Conservation (phyloP, 1,284 basidiomycete species). For the Porogramme epimiltina region DNA sequence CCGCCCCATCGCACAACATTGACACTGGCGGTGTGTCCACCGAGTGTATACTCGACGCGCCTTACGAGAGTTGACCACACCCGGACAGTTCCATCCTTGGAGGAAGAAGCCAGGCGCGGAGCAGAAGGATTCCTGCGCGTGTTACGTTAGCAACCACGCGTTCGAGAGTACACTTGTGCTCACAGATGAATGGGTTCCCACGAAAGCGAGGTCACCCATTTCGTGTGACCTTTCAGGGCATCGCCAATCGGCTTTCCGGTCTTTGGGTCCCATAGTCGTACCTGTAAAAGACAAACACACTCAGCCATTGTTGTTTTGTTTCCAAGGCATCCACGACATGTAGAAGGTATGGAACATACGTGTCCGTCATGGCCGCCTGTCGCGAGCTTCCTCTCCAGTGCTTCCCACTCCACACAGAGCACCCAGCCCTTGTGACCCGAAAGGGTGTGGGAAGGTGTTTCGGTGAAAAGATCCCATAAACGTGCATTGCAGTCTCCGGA, state of each 20-base stretch:
- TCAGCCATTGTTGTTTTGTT: no score
- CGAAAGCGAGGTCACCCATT: slow-evolving; percentile 96
- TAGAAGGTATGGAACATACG: no score
- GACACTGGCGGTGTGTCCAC: slow-evolving; percentile 92
- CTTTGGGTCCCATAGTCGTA: slow-evolving; percentile 89
- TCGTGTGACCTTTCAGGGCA: slow-evolving; percentile 88
- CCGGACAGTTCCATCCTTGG: slow-evolving; percentile 94
- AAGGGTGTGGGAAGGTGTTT: slow-evolving; percentile 88
- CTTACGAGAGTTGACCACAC: slow-evolving; percentile 86
- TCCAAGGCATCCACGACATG: no score
- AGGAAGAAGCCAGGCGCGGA: slow-evolving; percentile 92
- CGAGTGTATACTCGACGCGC: slow-evolving; percentile 82
- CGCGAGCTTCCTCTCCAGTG: slow-evolving; percentile 86
- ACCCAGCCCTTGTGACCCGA: slow-evolving; percentile 95
- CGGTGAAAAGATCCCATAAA: slow-evolving; percentile 94
- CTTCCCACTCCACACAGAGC: slow-evolving; percentile 96
- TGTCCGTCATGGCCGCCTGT: slow-evolving; percentile 93
- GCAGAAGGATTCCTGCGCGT: slow-evolving; percentile 60
- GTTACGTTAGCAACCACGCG: slow-evolving; percentile 2
- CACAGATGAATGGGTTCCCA: slow-evolving; percentile 97
- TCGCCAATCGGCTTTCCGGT: slow-evolving; percentile 85
- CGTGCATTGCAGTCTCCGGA: slow-evolving; percentile 94
- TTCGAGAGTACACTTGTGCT: slow-evolving; percentile 17
- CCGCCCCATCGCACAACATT: slow-evolving; percentile 98
- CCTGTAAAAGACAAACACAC: slow-evolving; percentile 37